Percentiles rank a stretch among this genome's conserved stretches.
Conservation (phyloP, 805 yeast species). For the Wickerhamiella kazuoi region DNA sequence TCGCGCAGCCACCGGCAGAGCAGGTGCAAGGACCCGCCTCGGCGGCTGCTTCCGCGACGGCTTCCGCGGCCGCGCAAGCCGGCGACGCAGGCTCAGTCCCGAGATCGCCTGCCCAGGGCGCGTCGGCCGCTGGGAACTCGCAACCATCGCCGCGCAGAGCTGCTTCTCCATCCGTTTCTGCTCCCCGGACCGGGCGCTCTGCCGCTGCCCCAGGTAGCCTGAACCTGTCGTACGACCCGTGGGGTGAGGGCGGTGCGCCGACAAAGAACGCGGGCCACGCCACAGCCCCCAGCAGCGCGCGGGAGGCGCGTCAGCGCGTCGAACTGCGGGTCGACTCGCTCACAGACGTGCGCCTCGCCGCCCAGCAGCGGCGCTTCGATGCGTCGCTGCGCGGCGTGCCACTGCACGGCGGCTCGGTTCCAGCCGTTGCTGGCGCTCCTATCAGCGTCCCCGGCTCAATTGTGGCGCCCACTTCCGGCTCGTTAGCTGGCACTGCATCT, state of each 20-base stretch:
- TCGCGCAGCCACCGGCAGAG: not conserved
- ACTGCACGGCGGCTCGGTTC: not conserved
- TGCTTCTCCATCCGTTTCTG: too few species aligned
- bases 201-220: not conserved
- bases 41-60: not conserved
- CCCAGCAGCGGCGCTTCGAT: not conserved
- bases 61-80: too few species aligned
- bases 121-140: not conserved
- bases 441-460: not conserved
- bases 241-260: too few species aligned
- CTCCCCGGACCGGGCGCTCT: not conserved
- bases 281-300: not conserved
- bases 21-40: not conserved
- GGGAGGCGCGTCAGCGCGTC: not conserved
- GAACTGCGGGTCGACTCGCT: not conserved
- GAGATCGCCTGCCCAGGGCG: not conserved
- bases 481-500: not conserved
- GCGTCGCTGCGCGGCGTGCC: too few species aligned
- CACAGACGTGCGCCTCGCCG: not conserved
- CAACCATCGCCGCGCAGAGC: too few species aligned
- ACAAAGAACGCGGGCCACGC: not conserved
- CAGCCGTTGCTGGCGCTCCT: not conserved
- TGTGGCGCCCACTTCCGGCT: not conserved
- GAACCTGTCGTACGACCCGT: not conserved
- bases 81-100: too few species aligned